phyloP scores from a whole-genome alignment of 805 yeast genomes.

The Grigorovia jiainica region DNA sequence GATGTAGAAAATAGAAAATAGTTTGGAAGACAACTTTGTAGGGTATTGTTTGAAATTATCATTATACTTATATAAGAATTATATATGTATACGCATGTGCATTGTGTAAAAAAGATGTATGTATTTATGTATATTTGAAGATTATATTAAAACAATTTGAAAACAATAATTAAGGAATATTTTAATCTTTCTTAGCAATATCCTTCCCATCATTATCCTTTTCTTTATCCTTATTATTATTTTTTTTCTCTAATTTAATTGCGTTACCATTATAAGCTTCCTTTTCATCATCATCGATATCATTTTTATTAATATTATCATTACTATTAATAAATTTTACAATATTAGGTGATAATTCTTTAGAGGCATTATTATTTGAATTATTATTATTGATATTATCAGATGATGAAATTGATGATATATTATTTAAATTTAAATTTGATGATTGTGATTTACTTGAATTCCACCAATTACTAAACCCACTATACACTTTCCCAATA shows the following conservation, averaged over 20 bases:
- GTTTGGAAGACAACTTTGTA: too few species aligned
- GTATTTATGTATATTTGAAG: background rate
- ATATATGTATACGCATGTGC: too few species aligned
- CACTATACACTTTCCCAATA: constrained; percentile 26
- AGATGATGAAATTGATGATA: background rate
- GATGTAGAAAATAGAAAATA: too few species aligned
- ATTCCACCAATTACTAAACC: constrained; percentile 30
- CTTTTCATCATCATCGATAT: constrained; percentile 29
- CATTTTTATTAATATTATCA: constrained; percentile 7
- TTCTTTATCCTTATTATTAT: constrained; percentile 30
- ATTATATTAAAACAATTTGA: background rate
- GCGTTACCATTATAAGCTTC: constrained; percentile 51
- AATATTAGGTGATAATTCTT: constrained; percentile 23
- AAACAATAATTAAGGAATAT: too few species aligned
- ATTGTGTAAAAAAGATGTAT: background rate
- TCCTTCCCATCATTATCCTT: background rate
- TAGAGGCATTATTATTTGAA: background rate
- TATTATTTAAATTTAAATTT: background rate
- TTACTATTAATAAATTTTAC: constrained; percentile 21
- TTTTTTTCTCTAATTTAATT: constrained; percentile 35
- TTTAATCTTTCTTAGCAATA: background rate
- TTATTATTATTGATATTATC: background rate
- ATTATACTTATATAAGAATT: too few species aligned
- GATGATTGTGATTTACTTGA: background rate
- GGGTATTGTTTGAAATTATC: too few species aligned